Conservation (phyloP, 2,329 filamentous ascomycete species). For the Venturia pyrina region DNA sequence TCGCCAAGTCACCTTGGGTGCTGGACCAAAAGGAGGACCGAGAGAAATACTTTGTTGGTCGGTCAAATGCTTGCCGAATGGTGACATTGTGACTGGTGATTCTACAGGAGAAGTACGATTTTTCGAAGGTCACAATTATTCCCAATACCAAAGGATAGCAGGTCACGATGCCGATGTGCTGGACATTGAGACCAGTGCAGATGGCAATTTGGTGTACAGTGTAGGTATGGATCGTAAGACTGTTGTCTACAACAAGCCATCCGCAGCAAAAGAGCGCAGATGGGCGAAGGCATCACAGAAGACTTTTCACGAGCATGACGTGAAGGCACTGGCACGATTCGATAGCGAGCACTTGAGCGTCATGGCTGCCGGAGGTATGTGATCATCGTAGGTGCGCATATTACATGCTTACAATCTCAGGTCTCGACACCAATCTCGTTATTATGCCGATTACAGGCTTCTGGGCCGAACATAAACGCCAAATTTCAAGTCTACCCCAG, state of each 20-base stretch:
- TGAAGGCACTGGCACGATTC: slow-evolving; percentile 87
- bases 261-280: slow-evolving; percentile 26
- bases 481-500: slow-evolving; percentile 76
- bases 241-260: slow-evolving; percentile 62
- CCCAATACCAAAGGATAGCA: slow-evolving; percentile 74
- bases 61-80: slow-evolving; percentile 76
- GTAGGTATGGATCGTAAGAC: slow-evolving; percentile 88
- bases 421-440: slow-evolving; percentile 75
- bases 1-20: slow-evolving; percentile 76
- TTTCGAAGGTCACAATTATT: slow-evolving; percentile 89
- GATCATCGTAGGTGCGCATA: slow-evolving; percentile 23
- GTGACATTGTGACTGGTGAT: slow-evolving; percentile 88
- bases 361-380: slow-evolving; percentile 77
- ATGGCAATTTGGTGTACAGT: slow-evolving; percentile 75
- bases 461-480: slow-evolving; percentile 70
- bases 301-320: slow-evolving; percentile 84
- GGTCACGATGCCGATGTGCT: slow-evolving; percentile 85
- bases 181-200: slow-evolving; percentile 70
- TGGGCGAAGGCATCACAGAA: slow-evolving; percentile 85
- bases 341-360: slow-evolving; percentile 77
- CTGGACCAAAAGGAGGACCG: slow-evolving; percentile 63
- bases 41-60: slow-evolving; percentile 90
- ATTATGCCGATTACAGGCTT: slow-evolving; percentile 70
- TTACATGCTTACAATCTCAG: slow-evolving; percentile 32
- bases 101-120: slow-evolving; percentile 89